Evolutionary conservation across 208 protist genomes (phyloP).

Genomic region (Hexamita inflata): DNA sequence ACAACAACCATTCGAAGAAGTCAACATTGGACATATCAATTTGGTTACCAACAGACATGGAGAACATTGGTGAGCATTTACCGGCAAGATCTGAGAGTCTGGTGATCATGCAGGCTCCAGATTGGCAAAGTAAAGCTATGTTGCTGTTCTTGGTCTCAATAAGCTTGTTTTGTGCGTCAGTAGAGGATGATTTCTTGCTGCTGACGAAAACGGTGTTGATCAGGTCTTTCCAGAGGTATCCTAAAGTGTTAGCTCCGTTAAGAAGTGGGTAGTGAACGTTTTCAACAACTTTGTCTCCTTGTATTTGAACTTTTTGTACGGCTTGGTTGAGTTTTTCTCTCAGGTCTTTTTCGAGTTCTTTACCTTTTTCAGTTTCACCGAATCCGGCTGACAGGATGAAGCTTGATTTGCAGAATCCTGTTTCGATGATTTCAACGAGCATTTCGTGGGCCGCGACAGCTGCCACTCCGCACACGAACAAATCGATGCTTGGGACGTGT

Average conservation of each 20-base stretch:
- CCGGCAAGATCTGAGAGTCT: constrained; percentile 37
- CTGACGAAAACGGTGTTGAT: constrained; percentile 4
- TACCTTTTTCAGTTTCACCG: constrained; percentile 38
- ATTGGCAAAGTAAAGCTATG: constrained; percentile 36
- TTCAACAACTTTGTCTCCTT: not conserved
- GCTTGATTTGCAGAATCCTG: constrained; percentile 17
- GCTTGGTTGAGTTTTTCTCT: constrained; percentile 14
- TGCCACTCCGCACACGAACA: constrained; percentile 33
- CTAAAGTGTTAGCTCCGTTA: constrained; percentile 39
- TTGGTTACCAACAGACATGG: constrained; percentile 44
- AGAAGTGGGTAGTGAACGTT: constrained; percentile 16
- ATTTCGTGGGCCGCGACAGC: constrained; percentile 8
- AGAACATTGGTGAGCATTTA: constrained; percentile 14
- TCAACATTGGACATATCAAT: constrained; percentile 38
- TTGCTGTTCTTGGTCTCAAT: constrained; percentile 10
- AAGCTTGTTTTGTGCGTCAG: constrained; percentile 39
- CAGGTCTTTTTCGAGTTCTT: constrained; percentile 14
- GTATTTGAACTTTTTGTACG: not conserved
- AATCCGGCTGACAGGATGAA: constrained; percentile 38
- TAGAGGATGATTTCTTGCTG: not conserved
- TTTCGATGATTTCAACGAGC: not conserved
- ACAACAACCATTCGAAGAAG: constrained; percentile 38
- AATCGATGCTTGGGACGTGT: constrained; percentile 11
- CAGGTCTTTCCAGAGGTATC: not conserved
- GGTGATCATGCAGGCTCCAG: constrained; percentile 39